Conservation (phyloP, 2,329 filamentous ascomycete species). For the Aspergillus ruber region DNA sequence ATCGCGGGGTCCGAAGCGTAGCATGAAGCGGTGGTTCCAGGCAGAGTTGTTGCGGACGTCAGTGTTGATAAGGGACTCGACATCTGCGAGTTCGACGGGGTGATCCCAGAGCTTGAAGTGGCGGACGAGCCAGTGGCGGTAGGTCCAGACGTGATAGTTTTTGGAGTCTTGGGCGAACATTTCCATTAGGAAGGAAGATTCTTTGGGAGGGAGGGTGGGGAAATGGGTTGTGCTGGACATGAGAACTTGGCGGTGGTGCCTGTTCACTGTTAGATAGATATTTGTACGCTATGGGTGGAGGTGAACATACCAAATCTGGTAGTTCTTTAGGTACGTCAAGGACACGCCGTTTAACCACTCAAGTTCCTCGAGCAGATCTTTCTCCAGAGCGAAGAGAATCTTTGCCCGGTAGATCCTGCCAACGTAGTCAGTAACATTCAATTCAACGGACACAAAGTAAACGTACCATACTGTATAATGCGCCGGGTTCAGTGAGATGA, state of each 20-base stretch:
- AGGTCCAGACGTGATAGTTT: conserved; percentile 98
- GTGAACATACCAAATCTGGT: conserved; percentile 74
- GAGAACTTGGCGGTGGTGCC: conserved; percentile 55
- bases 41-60: conserved; percentile 95
- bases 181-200: conserved; percentile 66
- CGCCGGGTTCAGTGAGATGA: conserved; percentile 89
- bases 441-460: background rate
- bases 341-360: conserved; percentile 81
- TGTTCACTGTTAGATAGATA: conserved; percentile 19
- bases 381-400: conserved; percentile 61
- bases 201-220: conserved; percentile 55
- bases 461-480: conserved; percentile 92
- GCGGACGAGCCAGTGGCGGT: conserved; percentile 72
- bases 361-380: conserved; percentile 65
- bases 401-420: conserved; percentile 75
- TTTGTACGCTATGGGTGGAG: background rate
- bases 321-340: conserved; percentile 85
- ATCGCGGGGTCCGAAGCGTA: conserved; percentile 65
- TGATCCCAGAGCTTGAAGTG: conserved; percentile 55
- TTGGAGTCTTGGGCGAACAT: conserved; percentile 87
- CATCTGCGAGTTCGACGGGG: conserved; percentile 58
- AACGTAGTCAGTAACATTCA: background rate
- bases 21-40: conserved; percentile 93
- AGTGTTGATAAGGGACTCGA: conserved; percentile 64
- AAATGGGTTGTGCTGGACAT: conserved; percentile 44